phyloP scores from a whole-genome alignment of 768 basidiomycete species.

The Obba rivulosa region DNA sequence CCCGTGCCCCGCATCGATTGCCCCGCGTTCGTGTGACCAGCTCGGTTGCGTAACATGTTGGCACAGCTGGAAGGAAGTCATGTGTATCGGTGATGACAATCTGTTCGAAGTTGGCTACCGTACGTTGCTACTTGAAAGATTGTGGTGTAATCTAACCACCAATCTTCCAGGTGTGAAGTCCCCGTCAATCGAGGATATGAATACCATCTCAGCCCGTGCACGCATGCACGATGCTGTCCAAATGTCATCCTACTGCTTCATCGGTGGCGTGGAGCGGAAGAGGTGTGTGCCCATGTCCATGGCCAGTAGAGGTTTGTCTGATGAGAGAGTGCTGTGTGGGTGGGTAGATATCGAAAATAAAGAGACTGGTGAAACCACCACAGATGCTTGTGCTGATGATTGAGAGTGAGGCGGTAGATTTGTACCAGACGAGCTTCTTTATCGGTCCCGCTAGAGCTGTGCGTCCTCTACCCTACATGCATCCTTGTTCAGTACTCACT shows the following conservation, averaged over 20 bases:
- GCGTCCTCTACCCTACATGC: not conserved
- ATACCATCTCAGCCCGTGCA: constrained; percentile 80
- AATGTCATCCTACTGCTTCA: constrained; percentile 73
- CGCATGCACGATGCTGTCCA: constrained; percentile 81
- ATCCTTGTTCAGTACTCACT: too few relatives aligned
- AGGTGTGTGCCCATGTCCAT: constrained; percentile 10
- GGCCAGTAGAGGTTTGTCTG: not conserved
- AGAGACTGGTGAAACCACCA: constrained; percentile 8
- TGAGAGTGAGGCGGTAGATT: constrained; percentile 7
- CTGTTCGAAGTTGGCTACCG: constrained; percentile 92
- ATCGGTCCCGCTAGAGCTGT: constrained; percentile 18
- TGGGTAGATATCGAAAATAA: constrained; percentile 5
- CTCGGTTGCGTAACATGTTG: too few relatives aligned
- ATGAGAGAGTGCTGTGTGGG: not conserved
- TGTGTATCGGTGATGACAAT: constrained; percentile 93
- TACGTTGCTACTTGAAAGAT: constrained; percentile 31
- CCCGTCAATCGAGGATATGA: constrained; percentile 77
- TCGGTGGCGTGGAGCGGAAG: constrained; percentile 30
- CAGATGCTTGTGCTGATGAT: constrained; percentile 11
- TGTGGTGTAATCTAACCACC: not conserved
- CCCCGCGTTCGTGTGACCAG: too few relatives aligned
- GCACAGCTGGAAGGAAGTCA: constrained; percentile 66
- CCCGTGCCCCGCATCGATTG: too few relatives aligned
- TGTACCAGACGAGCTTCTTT: constrained; percentile 20
- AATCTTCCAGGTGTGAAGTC: constrained; percentile 69